phyloP scores from a whole-genome alignment of 306 rosid species.

The Rubus parviflorus region DNA sequence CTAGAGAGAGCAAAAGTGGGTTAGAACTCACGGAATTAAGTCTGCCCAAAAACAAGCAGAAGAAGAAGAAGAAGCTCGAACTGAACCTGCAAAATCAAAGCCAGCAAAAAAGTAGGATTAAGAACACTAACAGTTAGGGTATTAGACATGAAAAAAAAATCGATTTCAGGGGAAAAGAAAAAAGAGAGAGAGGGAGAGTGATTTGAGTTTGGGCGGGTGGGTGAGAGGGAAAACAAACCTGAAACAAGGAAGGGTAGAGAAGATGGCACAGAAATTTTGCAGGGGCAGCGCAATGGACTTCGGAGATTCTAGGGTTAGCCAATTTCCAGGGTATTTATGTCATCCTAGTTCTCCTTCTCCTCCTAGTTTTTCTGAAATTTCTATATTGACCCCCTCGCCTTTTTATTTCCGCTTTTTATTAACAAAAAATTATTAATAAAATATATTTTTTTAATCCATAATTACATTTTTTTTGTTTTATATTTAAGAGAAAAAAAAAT shows the following conservation, averaged over 20 bases:
- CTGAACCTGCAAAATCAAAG: slow-evolving; percentile 11
- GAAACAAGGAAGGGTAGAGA: slow-evolving; percentile 38
- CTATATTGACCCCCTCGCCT: slow-evolving; percentile 1
- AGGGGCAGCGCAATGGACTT: slow-evolving; percentile 20
- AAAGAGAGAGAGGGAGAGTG: background rate
- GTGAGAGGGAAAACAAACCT: slow-evolving; percentile 43
- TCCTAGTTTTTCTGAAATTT: background rate
- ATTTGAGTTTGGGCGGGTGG: slow-evolving; percentile 27
- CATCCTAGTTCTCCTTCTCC: slow-evolving; percentile 7
- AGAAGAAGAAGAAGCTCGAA: slow-evolving; percentile 16
- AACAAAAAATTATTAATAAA: no score
- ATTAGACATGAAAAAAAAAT: background rate
- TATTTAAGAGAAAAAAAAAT: no score
- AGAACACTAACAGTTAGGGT: background rate
- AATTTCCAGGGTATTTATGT: slow-evolving; percentile 36
- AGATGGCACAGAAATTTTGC: slow-evolving; percentile 27
- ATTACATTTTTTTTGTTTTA: no score
- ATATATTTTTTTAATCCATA: no score
- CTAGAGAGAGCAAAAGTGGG: background rate
- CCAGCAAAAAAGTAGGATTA: background rate
- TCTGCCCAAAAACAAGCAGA: slow-evolving; percentile 15
- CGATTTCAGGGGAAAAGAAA: background rate
- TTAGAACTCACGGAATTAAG: slow-evolving; percentile 23
- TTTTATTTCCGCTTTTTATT: no score
- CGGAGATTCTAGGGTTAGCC: slow-evolving; percentile 29